These are phyloP conservation scores for Entomortierella beljakovae DNA, from an alignment of 192 early-diverging fungal species.

Conservation along the genomic window DNA sequence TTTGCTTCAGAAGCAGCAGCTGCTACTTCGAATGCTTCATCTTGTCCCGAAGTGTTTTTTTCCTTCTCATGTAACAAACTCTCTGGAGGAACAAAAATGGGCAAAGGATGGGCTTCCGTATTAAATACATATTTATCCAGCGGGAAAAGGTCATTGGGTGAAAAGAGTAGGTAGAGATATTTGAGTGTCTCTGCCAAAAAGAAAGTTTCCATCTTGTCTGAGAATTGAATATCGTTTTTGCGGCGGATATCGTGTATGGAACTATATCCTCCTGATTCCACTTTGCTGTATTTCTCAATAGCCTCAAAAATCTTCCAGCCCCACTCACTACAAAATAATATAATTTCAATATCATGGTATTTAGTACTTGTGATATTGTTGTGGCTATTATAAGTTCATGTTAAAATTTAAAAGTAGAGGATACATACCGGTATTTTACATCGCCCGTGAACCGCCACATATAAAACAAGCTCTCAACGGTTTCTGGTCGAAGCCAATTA, in stretches of 20 bases:
- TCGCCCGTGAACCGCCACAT: constrained; percentile 90
- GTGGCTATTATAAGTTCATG: neutral
- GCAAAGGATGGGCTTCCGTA: constrained; percentile 94
- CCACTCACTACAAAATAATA: constrained; percentile 65
- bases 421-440: constrained; percentile 77
- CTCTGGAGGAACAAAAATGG: constrained; percentile 63
- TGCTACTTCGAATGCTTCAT: neutral
- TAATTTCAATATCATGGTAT: too few species aligned
- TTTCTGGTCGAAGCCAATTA: constrained; percentile 90
- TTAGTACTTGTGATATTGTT: too few species aligned
- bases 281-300: constrained; percentile 83
- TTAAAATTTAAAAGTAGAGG: neutral
- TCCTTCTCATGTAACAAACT: neutral
- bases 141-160: constrained; percentile 70
- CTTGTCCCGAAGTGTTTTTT: neutral
- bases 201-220: constrained; percentile 88
- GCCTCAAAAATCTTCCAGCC: constrained; percentile 89
- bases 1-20: neutral
- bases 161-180: constrained; percentile 92
- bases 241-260: constrained; percentile 70
- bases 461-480: constrained; percentile 89
- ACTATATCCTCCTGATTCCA: constrained; percentile 69
- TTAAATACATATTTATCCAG: constrained; percentile 93
- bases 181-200: constrained; percentile 93
- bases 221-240: constrained; percentile 30